phyloP scores from a whole-genome alignment of 805 yeast genomes.

The Metschnikowia lachancei region DNA sequence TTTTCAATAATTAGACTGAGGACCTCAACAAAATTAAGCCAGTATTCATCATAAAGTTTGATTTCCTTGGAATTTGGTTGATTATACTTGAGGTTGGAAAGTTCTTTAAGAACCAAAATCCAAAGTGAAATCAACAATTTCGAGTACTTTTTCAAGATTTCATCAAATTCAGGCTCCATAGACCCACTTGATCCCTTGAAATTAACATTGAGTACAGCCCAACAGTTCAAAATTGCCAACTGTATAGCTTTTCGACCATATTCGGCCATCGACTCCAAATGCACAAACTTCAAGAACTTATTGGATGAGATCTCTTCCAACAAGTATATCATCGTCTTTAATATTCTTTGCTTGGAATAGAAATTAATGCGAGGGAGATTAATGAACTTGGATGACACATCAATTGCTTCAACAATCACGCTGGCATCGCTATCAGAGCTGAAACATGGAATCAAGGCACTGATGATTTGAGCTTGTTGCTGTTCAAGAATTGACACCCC shows the following conservation, averaged over 20 bases:
- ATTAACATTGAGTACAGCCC: conserved; percentile 60
- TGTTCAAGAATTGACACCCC: conserved; percentile 75
- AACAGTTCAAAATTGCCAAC: conserved; percentile 61
- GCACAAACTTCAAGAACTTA: conserved; percentile 52
- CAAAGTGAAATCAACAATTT: conserved; percentile 69
- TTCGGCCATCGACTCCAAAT: conserved; percentile 47
- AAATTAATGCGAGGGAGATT: conserved; percentile 43
- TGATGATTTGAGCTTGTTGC: conserved; percentile 90
- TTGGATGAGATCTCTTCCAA: conserved; percentile 55
- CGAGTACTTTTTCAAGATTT: conserved; percentile 54
- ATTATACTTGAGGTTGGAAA: conserved; percentile 61
- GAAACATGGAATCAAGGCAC: conserved; percentile 88
- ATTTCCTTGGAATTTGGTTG: conserved; percentile 39
- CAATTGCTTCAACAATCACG: conserved; percentile 73
- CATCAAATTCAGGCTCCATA: conserved; percentile 45
- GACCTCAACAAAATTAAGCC: conserved; percentile 79
- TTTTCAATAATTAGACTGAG: conserved; percentile 61
- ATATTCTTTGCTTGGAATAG: conserved; percentile 48
- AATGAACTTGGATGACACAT: conserved; percentile 73
- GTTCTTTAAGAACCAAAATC: conserved; percentile 74
- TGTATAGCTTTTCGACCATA: conserved; percentile 51
- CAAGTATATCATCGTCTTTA: conserved; percentile 62
- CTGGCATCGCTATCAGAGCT: conserved; percentile 66
- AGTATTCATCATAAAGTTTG: conserved; percentile 54
- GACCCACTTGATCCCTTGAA: conserved; percentile 20